phyloP scores from a whole-genome alignment of 345 rosid genomes.

The Dipteronia dyeriana region DNA sequence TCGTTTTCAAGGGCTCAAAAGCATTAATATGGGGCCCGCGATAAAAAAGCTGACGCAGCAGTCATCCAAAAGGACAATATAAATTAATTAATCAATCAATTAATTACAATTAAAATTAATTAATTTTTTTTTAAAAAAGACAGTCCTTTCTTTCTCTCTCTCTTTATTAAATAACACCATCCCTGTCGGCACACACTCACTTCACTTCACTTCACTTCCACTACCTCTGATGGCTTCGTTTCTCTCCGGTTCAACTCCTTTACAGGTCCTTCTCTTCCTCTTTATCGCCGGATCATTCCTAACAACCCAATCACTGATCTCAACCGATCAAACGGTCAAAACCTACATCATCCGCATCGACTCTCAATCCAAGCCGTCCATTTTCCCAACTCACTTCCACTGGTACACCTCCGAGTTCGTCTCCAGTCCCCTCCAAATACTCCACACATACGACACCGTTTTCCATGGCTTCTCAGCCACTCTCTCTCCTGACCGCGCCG shows the following conservation, averaged over 20 bases:
- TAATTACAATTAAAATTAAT: neutral
- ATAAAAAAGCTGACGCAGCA: too few relatives aligned
- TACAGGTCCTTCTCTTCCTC: too few relatives aligned
- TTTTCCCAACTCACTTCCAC: constrained; percentile 80
- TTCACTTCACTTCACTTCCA: constrained; percentile 21
- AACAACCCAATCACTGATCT: constrained; percentile 2
- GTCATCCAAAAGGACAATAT: too few relatives aligned
- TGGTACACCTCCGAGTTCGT: constrained; percentile 81
- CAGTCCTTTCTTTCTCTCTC: neutral
- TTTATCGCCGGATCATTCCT: constrained; percentile 21
- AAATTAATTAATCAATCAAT: neutral
- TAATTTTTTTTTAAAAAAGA: neutral
- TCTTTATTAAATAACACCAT: constrained; percentile 19
- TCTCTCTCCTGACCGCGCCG: constrained; percentile 45
- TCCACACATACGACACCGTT: constrained; percentile 83
- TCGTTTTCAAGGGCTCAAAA: constrained; percentile 6
- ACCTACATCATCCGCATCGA: constrained; percentile 84
- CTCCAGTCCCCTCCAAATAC: constrained; percentile 53
- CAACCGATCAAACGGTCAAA: constrained; percentile 33
- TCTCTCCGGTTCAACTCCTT: too few relatives aligned
- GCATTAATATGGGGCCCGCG: neutral
- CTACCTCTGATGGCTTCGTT: constrained; percentile 28
- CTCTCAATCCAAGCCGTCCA: constrained; percentile 64
- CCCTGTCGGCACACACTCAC: constrained; percentile 21
- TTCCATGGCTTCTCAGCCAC: constrained; percentile 92